phyloP scores from a whole-genome alignment of 345 rosid genomes.

The Viola odorata region DNA sequence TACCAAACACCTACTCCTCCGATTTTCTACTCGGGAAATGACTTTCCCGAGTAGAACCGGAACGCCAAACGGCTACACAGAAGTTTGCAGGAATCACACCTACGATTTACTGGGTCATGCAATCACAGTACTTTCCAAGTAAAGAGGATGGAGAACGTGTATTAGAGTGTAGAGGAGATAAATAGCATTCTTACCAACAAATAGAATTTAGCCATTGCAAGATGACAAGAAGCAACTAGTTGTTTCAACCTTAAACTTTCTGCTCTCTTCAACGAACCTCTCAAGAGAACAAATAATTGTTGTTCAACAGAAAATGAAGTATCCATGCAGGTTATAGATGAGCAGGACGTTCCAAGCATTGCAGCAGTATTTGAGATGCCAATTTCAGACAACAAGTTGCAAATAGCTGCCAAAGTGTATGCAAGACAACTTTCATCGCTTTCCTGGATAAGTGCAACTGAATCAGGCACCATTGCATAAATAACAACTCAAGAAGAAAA shows the following conservation, averaged over 20 bases:
- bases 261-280: slow-evolving; percentile 77
- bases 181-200: slow-evolving; percentile 54
- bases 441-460: slow-evolving; percentile 52
- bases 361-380: slow-evolving; percentile 64
- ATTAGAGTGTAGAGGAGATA: too few relatives aligned
- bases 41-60: too few relatives aligned
- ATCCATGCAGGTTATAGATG: slow-evolving; percentile 52
- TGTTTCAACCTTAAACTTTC: slow-evolving; percentile 75
- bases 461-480: slow-evolving; percentile 3
- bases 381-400: slow-evolving; percentile 82
- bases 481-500: neutral
- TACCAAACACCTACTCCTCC: too few relatives aligned
- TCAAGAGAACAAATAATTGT: slow-evolving; percentile 77
- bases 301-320: slow-evolving; percentile 78
- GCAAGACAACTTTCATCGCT: slow-evolving; percentile 93
- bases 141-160: too few relatives aligned
- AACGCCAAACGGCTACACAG: too few relatives aligned
- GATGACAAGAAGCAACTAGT: slow-evolving; percentile 86
- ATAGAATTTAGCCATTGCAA: slow-evolving; percentile 90
- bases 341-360: slow-evolving; percentile 73
- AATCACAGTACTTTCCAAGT: too few relatives aligned
- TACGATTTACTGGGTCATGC: too few relatives aligned
- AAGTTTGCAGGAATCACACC: too few relatives aligned
- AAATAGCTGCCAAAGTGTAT: slow-evolving; percentile 81
- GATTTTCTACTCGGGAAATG: too few relatives aligned